Percentiles rank a stretch among this genome's conserved stretches.
phyloP scores from a whole-genome alignment of 129 eudicot genomes.

The Ambrosia trifida region DNA sequence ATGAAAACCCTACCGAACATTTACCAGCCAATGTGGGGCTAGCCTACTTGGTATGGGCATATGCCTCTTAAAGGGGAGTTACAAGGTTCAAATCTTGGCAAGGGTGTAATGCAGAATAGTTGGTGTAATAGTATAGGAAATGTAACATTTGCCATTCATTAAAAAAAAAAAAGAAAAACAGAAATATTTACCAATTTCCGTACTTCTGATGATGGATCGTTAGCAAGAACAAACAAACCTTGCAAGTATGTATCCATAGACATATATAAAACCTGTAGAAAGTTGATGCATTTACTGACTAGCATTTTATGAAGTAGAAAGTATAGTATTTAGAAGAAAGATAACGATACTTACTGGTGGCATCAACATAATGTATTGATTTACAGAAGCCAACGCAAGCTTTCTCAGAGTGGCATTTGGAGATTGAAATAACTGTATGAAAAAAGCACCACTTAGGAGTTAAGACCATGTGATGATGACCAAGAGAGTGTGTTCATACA shows the following conservation, averaged over 20 bases:
- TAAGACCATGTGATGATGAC: neutral
- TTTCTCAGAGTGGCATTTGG: constrained; percentile 76
- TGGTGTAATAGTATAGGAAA: too few relatives aligned
- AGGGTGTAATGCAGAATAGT: too few relatives aligned
- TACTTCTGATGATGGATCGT: constrained; percentile 86
- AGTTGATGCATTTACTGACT: constrained; percentile 2
- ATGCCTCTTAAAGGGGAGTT: too few relatives aligned
- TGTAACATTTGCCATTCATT: too few relatives aligned
- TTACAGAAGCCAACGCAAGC: constrained; percentile 80
- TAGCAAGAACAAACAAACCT: constrained; percentile 94
- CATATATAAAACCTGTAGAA: constrained; percentile 61
- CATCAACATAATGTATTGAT: constrained; percentile 94
- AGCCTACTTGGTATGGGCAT: too few relatives aligned
- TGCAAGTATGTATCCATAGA: constrained; percentile 90
- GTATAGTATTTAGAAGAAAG: constrained; percentile 5
- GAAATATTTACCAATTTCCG: constrained; percentile 84
- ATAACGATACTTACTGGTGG: constrained; percentile 70
- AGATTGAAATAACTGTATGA: constrained; percentile 77
- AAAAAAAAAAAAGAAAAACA: neutral
- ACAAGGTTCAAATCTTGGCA: too few relatives aligned
- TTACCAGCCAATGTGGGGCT: neutral
- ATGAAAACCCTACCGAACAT: constrained; percentile 3
- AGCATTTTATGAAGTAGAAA: constrained; percentile 23
- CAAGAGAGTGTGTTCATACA: neutral
- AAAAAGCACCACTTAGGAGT: constrained; percentile 17